A percentile compares a stretch with the other conserved stretches of the same genome.
Evolutionary conservation across 768 basidiomycete genomes (phyloP).

Genomic region (Dentipellis fragilis): DNA sequence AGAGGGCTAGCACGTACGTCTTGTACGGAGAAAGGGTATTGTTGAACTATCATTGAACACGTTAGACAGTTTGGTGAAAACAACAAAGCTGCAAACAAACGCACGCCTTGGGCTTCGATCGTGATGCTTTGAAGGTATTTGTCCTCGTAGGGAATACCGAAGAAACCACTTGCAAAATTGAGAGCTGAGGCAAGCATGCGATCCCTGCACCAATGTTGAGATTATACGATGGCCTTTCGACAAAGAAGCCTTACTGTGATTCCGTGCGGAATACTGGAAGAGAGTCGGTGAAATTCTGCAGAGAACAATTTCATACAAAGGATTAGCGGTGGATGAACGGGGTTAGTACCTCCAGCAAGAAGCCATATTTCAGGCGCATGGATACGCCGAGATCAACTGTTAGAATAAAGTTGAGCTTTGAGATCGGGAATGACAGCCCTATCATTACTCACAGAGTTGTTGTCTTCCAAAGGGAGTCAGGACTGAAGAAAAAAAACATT

Average conservation of each 20-base stretch:
- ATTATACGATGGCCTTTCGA: neutral
- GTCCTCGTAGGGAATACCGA: conserved; percentile 33
- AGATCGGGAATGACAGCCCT: neutral
- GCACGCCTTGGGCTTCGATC: conserved; percentile 26
- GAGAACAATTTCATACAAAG: conserved; percentile 13
- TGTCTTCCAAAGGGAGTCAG: conserved; percentile 87
- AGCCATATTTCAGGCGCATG: conserved; percentile 32
- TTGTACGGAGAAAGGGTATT: conserved; percentile 77
- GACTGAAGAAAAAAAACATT: conserved; percentile 43
- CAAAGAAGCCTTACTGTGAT: conserved; percentile 26
- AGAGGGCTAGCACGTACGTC: conserved; percentile 33
- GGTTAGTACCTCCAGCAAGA: conserved; percentile 24
- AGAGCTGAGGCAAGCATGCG: conserved; percentile 44
- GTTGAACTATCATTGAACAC: conserved; percentile 28
- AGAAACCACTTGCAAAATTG: conserved; percentile 44
- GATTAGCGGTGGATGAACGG: conserved; percentile 11
- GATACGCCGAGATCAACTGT: conserved; percentile 34
- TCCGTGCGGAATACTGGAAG: conserved; percentile 46
- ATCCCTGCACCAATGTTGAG: conserved; percentile 19
- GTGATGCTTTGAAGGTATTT: conserved; percentile 37
- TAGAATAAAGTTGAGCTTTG: neutral
- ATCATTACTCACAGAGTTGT: conserved; percentile 55
- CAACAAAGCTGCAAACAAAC: conserved; percentile 2
- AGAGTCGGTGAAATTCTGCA: conserved; percentile 28
- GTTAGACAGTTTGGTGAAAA: conserved; percentile 9